Evolutionary conservation across 176 grass and related monocot species (phyloP).

Genomic region (Ensete ventricosum): DNA sequence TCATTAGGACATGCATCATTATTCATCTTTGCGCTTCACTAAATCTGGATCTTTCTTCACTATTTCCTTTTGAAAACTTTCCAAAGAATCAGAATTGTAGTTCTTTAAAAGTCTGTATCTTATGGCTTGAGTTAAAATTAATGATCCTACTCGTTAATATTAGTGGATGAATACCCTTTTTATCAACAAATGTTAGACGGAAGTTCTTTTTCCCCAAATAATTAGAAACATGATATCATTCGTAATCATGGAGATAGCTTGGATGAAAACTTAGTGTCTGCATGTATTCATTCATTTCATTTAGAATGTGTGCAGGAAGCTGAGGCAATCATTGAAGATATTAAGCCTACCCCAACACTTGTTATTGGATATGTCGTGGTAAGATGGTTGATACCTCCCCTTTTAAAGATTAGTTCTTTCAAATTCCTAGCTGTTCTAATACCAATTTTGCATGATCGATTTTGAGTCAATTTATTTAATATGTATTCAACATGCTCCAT

Average conservation of each 20-base stretch:
- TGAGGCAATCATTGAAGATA: slow-evolving; percentile 75
- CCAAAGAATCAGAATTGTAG: not conserved
- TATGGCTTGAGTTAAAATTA: not conserved
- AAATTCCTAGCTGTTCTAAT: slow-evolving; percentile 5
- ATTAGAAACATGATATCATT: not conserved
- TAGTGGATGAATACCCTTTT: not conserved
- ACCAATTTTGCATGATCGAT: not conserved
- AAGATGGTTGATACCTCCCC: slow-evolving; percentile 10
- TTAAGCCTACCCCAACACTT: slow-evolving; percentile 77
- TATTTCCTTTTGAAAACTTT: not conserved
- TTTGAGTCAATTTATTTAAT: not conserved
- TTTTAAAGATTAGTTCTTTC: not conserved
- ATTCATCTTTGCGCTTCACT: slow-evolving; percentile 7
- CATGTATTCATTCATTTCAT: slow-evolving; percentile 10
- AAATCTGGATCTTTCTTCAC: not conserved
- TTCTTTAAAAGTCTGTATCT: too few relatives aligned
- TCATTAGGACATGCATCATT: not conserved
- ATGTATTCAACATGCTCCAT: not conserved
- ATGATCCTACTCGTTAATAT: not conserved
- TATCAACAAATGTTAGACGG: not conserved
- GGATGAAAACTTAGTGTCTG: not conserved
- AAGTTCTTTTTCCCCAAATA: not conserved
- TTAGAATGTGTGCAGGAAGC: slow-evolving; percentile 53
- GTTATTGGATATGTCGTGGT: slow-evolving; percentile 63
- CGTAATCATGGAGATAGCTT: not conserved